phyloP scores from a whole-genome alignment of 148 eudicot genomes.

The Nepenthes mirabilis region DNA sequence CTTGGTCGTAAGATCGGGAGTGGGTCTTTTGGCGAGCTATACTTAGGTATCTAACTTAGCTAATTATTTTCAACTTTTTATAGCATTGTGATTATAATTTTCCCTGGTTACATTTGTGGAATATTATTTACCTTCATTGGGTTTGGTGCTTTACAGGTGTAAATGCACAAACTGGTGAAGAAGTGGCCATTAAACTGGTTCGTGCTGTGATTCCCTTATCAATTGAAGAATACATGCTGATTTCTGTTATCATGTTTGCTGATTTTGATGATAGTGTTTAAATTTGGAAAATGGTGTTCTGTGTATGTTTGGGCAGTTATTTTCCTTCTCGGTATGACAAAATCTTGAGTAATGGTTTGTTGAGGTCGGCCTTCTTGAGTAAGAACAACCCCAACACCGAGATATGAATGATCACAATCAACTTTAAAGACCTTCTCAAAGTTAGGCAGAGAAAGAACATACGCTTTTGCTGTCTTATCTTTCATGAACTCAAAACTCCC shows the following conservation, averaged over 20 bases:
- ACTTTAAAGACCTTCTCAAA: too few relatives aligned
- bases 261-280: background rate
- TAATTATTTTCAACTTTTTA: too few relatives aligned
- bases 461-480: too few relatives aligned
- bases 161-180: conserved; percentile 76
- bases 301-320: too few relatives aligned
- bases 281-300: too few relatives aligned
- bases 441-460: too few relatives aligned
- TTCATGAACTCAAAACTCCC: too few relatives aligned
- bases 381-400: too few relatives aligned
- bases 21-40: conserved; percentile 75
- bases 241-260: conserved; percentile 2
- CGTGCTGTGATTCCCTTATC: conserved; percentile 16
- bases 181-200: conserved; percentile 89
- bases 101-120: background rate
- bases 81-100: background rate
- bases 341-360: too few relatives aligned
- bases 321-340: too few relatives aligned
- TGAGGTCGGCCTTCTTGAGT: too few relatives aligned
- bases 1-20: conserved; percentile 73
- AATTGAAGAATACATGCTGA: background rate
- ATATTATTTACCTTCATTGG: background rate
- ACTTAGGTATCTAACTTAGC: conserved; percentile 30
- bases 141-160: conserved; percentile 32
- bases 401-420: too few relatives aligned